Conservation (phyloP, 78 protist species). For the Dictyostelium intermedium region DNA sequence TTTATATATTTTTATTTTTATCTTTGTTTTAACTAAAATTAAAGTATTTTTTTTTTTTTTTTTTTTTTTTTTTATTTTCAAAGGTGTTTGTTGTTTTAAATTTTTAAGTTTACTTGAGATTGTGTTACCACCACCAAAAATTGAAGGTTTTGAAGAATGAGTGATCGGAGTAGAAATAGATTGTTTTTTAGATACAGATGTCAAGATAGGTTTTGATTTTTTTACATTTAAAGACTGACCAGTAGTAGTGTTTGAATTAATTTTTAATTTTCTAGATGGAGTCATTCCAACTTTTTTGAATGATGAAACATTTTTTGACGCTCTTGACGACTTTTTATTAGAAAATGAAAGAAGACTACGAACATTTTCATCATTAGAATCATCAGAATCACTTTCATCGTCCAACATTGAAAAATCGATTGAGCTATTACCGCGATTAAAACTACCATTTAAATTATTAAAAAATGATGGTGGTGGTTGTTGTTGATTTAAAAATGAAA, state of each 20-base stretch:
- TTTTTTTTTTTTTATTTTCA: background rate
- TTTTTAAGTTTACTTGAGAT: background rate
- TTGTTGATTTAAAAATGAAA: background rate
- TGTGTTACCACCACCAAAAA: background rate
- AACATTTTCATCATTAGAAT: background rate
- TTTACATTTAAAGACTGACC: background rate
- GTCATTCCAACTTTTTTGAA: background rate
- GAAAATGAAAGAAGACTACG: background rate
- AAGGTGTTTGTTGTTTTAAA: background rate
- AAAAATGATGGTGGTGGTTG: background rate
- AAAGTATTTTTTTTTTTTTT: background rate
- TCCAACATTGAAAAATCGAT: background rate
- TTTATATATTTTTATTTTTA: background rate
- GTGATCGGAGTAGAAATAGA: background rate
- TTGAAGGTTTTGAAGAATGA: background rate
- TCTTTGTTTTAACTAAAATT: conserved; percentile 15
- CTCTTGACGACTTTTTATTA: background rate
- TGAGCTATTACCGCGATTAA: background rate
- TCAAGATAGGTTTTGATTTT: background rate
- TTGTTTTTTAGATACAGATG: background rate
- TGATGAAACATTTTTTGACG: background rate
- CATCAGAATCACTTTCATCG: conserved; percentile 12
- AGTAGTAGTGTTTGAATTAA: background rate
- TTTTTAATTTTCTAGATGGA: background rate
- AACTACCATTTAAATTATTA: background rate